Evolutionary conservation across 1,284 basidiomycete species (phyloP).

Genomic region (Xerocomus nothofagi): DNA sequence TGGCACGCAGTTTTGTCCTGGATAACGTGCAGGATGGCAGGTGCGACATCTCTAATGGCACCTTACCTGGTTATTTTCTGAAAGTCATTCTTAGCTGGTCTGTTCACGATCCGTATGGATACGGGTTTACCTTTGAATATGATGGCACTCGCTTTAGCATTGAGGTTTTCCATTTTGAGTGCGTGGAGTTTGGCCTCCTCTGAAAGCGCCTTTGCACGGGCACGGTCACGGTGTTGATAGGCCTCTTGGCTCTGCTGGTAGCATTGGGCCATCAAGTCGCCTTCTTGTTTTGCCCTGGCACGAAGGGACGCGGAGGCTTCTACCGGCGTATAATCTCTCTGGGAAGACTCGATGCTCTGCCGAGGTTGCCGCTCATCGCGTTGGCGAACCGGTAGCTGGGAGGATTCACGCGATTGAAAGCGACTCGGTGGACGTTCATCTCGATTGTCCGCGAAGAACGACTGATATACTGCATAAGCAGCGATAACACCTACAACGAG

Average conservation of each 20-base stretch:
- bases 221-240: conserved; percentile 71
- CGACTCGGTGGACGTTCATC: conserved; percentile 9
- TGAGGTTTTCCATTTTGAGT: conserved; percentile 72
- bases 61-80: conserved; percentile 31
- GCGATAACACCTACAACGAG: conserved; percentile 9
- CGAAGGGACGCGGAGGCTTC: conserved; percentile 66
- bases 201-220: conserved; percentile 80
- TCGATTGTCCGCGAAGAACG: conserved; percentile 9
- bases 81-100: background rate
- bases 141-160: conserved; percentile 84
- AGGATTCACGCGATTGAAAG: background rate
- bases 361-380: conserved; percentile 8
- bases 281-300: conserved; percentile 69
- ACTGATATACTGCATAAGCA: conserved; percentile 9
- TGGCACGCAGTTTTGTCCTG: conserved; percentile 67
- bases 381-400: conserved; percentile 1
- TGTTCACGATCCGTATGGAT: background rate
- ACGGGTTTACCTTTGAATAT: conserved; percentile 68
- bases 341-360: background rate
- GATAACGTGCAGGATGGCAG: conserved; percentile 1
- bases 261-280: conserved; percentile 66
- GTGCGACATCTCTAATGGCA: background rate
- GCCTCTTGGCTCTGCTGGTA: conserved; percentile 66
- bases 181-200: conserved; percentile 83
- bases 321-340: background rate